A percentile compares a stretch with the other conserved stretches of the same genome.
phyloP scores from a whole-genome alignment of 179 eudicot genomes.

The Actinidia polygama region DNA sequence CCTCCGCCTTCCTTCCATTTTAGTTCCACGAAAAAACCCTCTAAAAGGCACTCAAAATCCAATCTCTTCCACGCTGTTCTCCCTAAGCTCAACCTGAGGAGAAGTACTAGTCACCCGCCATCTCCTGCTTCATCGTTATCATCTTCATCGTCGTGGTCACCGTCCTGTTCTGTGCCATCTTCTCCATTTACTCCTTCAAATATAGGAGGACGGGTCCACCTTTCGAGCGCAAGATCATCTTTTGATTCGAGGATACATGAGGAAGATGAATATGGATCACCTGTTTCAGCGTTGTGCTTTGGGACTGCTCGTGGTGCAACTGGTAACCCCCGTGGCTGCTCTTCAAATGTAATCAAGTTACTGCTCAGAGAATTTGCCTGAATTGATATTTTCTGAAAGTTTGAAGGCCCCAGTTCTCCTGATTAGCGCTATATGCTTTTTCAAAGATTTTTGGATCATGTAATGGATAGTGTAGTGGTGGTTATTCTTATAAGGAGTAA shows the following conservation, averaged over 20 bases:
- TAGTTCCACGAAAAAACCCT: neutral
- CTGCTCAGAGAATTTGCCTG: slow-evolving; percentile 16
- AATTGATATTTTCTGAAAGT: neutral
- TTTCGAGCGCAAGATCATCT: neutral
- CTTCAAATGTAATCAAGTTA: slow-evolving; percentile 22
- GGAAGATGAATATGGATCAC: slow-evolving; percentile 16
- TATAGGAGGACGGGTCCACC: neutral
- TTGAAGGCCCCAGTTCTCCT: neutral
- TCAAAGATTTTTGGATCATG: neutral
- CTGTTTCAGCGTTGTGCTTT: slow-evolving; percentile 27
- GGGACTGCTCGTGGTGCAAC: slow-evolving; percentile 20
- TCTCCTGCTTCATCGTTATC: slow-evolving; percentile 24
- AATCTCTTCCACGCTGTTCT: slow-evolving; percentile 14
- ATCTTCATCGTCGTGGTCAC: slow-evolving; percentile 14
- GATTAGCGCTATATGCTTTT: neutral
- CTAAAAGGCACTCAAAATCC: neutral
- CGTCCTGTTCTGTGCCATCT: slow-evolving; percentile 24
- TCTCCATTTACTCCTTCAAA: slow-evolving; percentile 19
- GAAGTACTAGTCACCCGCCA: slow-evolving; percentile 1
- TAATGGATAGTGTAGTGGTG: neutral
- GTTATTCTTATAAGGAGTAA: neutral
- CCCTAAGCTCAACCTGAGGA: slow-evolving; percentile 22
- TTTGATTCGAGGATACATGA: neutral
- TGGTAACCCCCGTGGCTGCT: slow-evolving; percentile 11
- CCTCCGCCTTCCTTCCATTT: slow-evolving; percentile 34